Evolutionary conservation across 805 yeast genomes (phyloP), one percentile per base, ranked within the genome.

Genomic region (Cyberlindnera lachancei): DNA sequence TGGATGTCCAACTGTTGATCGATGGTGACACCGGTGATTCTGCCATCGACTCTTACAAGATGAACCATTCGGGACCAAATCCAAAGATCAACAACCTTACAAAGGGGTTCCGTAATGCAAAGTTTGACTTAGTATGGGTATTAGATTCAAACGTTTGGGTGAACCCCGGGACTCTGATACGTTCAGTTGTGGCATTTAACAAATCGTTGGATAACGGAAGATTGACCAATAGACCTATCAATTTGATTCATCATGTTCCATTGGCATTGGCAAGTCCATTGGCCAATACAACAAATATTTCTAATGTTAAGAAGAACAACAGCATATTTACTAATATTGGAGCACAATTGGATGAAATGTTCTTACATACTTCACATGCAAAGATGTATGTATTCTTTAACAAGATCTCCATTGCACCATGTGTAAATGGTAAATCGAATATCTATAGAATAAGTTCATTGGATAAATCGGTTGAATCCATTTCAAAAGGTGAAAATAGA

Each of bases 371-470:
- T 1, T 74, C 94, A 1, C 96, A 86, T 58, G 75, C 88, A 32
- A 84, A 84, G 57, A 85, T 87, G 53, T 86, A 86, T 53, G 75
- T 78, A 6, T 77, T 85, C 20, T 73, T 86, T 49, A 86, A 86
- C 52, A 73, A 75, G 38, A 59, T 79, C 8, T 71, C 79, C 5
- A 56, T 83, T 21, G 94, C 94, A 0, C 94, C 95, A 0, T 86
- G 96, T 56, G 92, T 86, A 26, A 86, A 82, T 63, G 96, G 96
- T 8, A 86, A 87, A 51, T 81, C 92, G 7, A 86, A 86, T 48
- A 44, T 86, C 31, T 87, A 82, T 54, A 63, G 88, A 15, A 64
- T 74, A 27, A 72, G 83, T 0, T 81, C 72, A 33, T 57, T 85
- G 17, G 85, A 79, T 52, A 36, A 34, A 11, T 72, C 84, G 0